Evolutionary conservation across 163 green algal genomes (phyloP).

Genomic region (Scenedesmus sp.): DNA sequence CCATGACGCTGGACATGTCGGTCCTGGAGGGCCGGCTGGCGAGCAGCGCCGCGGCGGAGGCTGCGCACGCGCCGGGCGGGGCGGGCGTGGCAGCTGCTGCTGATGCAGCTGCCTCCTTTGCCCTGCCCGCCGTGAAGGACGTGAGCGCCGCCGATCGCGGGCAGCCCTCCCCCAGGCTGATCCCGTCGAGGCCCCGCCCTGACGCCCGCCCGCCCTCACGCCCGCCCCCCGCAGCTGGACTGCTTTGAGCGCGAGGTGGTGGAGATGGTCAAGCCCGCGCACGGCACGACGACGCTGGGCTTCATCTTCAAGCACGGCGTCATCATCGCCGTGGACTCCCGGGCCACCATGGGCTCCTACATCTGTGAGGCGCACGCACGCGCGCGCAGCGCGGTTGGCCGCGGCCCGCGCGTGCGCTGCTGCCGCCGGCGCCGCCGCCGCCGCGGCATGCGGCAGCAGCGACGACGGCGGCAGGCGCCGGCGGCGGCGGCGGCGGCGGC

Average conservation of each 20-base stretch:
- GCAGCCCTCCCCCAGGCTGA: not conserved
- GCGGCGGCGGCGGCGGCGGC: too few species aligned
- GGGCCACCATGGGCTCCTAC: conserved; percentile 96
- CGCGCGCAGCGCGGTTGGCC: not conserved
- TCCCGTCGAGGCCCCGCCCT: not conserved
- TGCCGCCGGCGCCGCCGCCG: too few species aligned
- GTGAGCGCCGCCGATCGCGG: conserved; percentile 47
- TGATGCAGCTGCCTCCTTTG: conserved; percentile 48
- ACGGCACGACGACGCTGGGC: conserved; percentile 98
- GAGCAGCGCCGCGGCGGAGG: not conserved
- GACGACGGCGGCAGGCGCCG: too few species aligned
- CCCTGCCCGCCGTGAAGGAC: conserved; percentile 66
- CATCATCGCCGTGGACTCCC: conserved; percentile 98
- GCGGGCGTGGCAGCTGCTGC: conserved; percentile 19
- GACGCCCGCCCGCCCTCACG: not conserved
- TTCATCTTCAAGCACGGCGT: conserved; percentile 98
- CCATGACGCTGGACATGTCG: conserved; percentile 55
- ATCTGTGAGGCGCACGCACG: conserved; percentile 88
- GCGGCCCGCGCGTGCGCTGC: too few species aligned
- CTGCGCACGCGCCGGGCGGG: too few species aligned
- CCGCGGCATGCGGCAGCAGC: too few species aligned
- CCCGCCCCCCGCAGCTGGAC: conserved; percentile 90
- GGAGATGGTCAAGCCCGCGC: conserved; percentile 95
- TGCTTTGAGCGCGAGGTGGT: conserved; percentile 94
- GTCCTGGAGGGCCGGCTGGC: conserved; percentile 42